A percentile compares a stretch with the other conserved stretches of the same genome.
phyloP scores from a whole-genome alignment of 441 rosid genomes.

The Syzygium malaccense region DNA sequence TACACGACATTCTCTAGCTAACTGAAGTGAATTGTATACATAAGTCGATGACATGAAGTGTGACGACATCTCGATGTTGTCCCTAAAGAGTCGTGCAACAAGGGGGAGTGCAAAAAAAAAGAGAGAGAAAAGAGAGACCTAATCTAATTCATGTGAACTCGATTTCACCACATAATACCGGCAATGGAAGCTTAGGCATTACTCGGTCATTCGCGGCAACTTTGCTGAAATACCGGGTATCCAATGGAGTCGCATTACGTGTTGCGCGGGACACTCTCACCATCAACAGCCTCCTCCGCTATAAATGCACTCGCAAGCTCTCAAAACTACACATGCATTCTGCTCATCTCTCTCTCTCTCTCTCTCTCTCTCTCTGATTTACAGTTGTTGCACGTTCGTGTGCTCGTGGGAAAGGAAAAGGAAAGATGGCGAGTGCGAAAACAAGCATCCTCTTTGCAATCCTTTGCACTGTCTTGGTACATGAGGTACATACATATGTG shows the following conservation, averaged over 20 bases:
- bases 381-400: neutral
- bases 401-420: neutral
- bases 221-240: neutral
- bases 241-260: neutral
- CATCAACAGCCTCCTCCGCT: neutral
- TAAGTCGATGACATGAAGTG: neutral
- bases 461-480: neutral
- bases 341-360: neutral
- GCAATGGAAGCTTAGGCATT: neutral
- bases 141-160: neutral
- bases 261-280: neutral
- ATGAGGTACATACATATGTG: neutral
- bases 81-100: neutral
- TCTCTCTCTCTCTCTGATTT: neutral
- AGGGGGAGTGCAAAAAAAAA: neutral
- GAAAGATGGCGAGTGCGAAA: neutral
- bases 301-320: neutral
- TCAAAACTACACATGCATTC: neutral
- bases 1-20: neutral
- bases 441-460: neutral
- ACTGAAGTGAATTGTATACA: neutral
- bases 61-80: neutral
- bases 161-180: neutral
- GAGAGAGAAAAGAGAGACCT: neutral
- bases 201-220: neutral